Evolutionary conservation across 2,329 filamentous ascomycete genomes (phyloP).

Genomic region (Teratosphaeria pseudoeucalypti): DNA sequence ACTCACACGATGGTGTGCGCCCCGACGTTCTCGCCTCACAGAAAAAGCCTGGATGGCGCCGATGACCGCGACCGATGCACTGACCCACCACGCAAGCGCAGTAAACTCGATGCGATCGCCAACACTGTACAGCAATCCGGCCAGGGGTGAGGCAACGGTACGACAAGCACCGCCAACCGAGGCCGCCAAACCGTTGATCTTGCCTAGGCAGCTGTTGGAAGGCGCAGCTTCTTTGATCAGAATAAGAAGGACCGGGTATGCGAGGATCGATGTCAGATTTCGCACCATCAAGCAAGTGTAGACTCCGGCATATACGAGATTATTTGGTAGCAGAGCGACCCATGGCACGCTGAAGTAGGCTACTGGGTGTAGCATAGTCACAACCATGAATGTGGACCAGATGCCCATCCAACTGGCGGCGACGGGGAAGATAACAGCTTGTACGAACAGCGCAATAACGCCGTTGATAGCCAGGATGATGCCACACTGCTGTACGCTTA

Average conservation of each 20-base stretch:
- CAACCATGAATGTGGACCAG: conserved; percentile 55
- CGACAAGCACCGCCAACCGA: conserved; percentile 60
- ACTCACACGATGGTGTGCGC: conserved; percentile 20
- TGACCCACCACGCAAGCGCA: conserved; percentile 54
- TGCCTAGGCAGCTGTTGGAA: conserved; percentile 51
- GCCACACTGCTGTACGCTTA: conserved; percentile 56
- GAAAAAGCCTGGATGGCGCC: conserved; percentile 48
- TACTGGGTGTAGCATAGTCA: conserved; percentile 55
- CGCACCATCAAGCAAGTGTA: conserved; percentile 56
- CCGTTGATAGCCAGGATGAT: conserved; percentile 61
- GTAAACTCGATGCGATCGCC: conserved; percentile 49
- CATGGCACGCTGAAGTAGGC: conserved; percentile 62
- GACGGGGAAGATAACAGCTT: conserved; percentile 59
- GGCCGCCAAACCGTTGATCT: conserved; percentile 63
- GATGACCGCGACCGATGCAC: conserved; percentile 44
- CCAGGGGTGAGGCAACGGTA: conserved; percentile 59
- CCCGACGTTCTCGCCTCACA: conserved; percentile 40
- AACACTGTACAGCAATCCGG: conserved; percentile 55
- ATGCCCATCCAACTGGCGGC: conserved; percentile 55
- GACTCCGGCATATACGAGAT: conserved; percentile 49
- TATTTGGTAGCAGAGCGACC: conserved; percentile 47
- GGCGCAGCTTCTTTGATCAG: conserved; percentile 63
- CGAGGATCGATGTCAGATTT: conserved; percentile 58
- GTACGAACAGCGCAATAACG: conserved; percentile 60
- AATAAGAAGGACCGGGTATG: conserved; percentile 58